Evolutionary conservation across 2,329 filamentous ascomycete species (phyloP).

Genomic region (Xylaria hypoxylon): DNA sequence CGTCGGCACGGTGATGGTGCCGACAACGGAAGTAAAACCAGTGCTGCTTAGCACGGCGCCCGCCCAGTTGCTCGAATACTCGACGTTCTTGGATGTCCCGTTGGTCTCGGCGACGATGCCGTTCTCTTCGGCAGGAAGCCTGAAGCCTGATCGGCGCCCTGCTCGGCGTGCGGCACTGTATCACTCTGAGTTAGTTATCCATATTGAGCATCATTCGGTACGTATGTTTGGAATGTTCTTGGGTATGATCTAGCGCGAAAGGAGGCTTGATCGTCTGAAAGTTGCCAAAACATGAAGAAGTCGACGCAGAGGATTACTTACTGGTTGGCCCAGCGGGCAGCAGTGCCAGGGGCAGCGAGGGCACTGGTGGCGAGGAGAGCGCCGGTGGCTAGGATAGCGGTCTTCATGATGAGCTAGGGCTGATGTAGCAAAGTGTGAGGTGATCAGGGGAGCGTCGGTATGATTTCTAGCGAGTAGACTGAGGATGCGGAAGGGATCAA

Average conservation of each 20-base stretch:
- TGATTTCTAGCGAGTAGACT: slow-evolving; percentile 16
- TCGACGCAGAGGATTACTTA: not conserved
- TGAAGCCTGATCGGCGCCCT: slow-evolving; percentile 41
- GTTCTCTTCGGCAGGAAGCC: slow-evolving; percentile 48
- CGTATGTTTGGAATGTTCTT: too few species aligned
- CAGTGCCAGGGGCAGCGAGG: slow-evolving; percentile 60
- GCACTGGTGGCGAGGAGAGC: slow-evolving; percentile 56
- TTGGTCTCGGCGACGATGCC: slow-evolving; percentile 47
- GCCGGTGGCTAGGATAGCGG: slow-evolving; percentile 54
- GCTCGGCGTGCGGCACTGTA: slow-evolving; percentile 42
- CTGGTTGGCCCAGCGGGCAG: slow-evolving; percentile 53
- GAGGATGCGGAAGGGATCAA: slow-evolving; percentile 28
- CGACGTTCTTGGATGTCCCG: slow-evolving; percentile 55
- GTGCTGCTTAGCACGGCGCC: slow-evolving; percentile 65
- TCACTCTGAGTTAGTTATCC: not conserved
- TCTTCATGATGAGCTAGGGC: slow-evolving; percentile 60
- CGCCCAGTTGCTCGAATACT: slow-evolving; percentile 69
- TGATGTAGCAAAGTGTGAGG: slow-evolving; percentile 19
- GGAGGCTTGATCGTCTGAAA: not conserved
- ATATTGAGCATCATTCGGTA: not conserved
- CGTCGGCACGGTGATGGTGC: slow-evolving; percentile 64
- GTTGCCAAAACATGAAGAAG: not conserved
- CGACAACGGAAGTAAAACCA: slow-evolving; percentile 65
- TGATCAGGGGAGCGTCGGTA: slow-evolving; percentile 24
- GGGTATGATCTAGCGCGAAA: not conserved